These are phyloP conservation scores for Yamadazyma oceani DNA, from an alignment of 1,139 yeast genomes.

Conservation along the genomic window DNA sequence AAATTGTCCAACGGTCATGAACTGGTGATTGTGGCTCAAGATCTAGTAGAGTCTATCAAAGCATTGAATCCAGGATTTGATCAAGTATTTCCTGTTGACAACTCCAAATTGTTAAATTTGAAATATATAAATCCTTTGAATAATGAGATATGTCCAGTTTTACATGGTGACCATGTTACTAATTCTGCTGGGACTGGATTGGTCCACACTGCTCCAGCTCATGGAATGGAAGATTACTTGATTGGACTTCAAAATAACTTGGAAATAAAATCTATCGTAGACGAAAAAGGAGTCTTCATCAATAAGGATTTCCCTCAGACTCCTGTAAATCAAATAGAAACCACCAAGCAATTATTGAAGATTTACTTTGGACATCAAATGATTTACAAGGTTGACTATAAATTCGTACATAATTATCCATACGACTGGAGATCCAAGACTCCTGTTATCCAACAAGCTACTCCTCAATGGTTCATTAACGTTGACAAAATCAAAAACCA, in stretches of 20 bases:
- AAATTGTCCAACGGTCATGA: slow-evolving; percentile 42
- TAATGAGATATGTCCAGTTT: slow-evolving; percentile 52
- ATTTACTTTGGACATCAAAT: slow-evolving; percentile 44
- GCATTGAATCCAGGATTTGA: slow-evolving; percentile 37
- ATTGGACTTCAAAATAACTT: slow-evolving; percentile 62
- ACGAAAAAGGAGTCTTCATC: slow-evolving; percentile 65
- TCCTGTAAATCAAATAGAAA: slow-evolving; percentile 59
- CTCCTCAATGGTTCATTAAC: slow-evolving; percentile 97
- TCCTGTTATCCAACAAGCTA: slow-evolving; percentile 92
- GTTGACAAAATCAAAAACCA: slow-evolving; percentile 67
- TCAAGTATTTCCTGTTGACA: slow-evolving; percentile 27
- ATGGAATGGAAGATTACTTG: slow-evolving; percentile 90
- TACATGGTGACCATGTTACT: slow-evolving; percentile 83
- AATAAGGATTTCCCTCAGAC: slow-evolving; percentile 46
- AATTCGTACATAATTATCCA: slow-evolving; percentile 82
- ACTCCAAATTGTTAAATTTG: slow-evolving; percentile 43
- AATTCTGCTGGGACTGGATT: slow-evolving; percentile 87
- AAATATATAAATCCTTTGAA: slow-evolving; percentile 60
- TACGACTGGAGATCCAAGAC: slow-evolving; percentile 96
- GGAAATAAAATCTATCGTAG: slow-evolving; percentile 72
- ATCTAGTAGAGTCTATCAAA: slow-evolving; percentile 35
- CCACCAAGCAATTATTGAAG: slow-evolving; percentile 36
- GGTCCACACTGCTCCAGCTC: slow-evolving; percentile 98
- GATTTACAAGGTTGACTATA: slow-evolving; percentile 47
- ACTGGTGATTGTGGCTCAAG: slow-evolving; percentile 49